These are phyloP conservation scores for Stropharia rugosoannulata DNA, from an alignment of 768 basidiomycete species.

Conservation along the genomic window DNA sequence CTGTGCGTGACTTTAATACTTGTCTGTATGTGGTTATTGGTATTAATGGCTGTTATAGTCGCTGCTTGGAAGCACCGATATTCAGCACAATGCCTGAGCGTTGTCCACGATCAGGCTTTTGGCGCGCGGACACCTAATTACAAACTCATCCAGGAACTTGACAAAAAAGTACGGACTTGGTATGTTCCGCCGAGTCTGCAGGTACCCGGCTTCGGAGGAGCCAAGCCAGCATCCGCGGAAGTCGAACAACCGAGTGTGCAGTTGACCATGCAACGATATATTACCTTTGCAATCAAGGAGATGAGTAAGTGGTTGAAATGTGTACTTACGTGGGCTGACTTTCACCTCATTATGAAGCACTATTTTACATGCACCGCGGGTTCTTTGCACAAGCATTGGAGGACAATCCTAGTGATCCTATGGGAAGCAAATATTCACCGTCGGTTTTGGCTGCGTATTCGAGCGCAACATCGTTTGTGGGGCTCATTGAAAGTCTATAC, in stretches of 20 bases:
- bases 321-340: not conserved
- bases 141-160: conserved; percentile 60
- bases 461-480: conserved; percentile 70
- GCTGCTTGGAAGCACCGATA: conserved; percentile 72
- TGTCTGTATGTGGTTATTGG: not conserved
- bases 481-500: conserved; percentile 60
- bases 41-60: conserved; percentile 34
- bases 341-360: conserved; percentile 32
- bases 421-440: conserved; percentile 66
- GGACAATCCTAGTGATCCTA: conserved; percentile 60
- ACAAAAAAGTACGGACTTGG: conserved; percentile 62
- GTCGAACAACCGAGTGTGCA: conserved; percentile 49
- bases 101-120: conserved; percentile 69
- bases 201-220: conserved; percentile 60
- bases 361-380: conserved; percentile 75
- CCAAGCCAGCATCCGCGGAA: conserved; percentile 36
- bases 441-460: conserved; percentile 69
- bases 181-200: conserved; percentile 65
- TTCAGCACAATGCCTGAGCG: conserved; percentile 56
- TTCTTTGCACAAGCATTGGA: conserved; percentile 73
- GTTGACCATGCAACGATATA: conserved; percentile 67
- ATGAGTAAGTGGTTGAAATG: conserved; percentile 43
- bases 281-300: conserved; percentile 65
- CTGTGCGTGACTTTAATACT: conserved; percentile 41
- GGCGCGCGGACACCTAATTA: conserved; percentile 62